phyloP scores from a whole-genome alignment of 768 basidiomycete genomes.

The Termitomyces sp. region DNA sequence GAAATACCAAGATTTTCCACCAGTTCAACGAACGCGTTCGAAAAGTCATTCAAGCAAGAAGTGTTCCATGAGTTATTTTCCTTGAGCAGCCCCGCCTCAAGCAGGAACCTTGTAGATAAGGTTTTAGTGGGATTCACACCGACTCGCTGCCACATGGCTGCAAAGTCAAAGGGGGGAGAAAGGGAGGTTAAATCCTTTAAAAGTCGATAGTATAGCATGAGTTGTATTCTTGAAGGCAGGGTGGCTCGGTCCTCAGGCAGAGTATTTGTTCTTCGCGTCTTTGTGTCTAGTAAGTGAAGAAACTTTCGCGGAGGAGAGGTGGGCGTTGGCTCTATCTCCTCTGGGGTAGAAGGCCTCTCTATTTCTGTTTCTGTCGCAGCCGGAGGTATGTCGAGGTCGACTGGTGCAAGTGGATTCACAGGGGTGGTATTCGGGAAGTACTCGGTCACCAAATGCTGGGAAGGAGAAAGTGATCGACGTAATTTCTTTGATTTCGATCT shows the following conservation, averaged over 20 bases:
- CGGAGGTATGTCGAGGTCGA: background rate
- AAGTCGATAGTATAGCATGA: conserved; percentile 76
- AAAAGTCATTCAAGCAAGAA: conserved; percentile 38
- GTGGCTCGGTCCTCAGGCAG: conserved; percentile 61
- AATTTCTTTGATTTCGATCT: conserved; percentile 12
- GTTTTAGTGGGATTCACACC: conserved; percentile 36
- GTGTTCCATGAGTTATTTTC: conserved; percentile 19
- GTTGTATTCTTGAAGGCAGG: conserved; percentile 58
- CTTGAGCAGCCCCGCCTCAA: conserved; percentile 32
- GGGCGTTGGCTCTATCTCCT: conserved; percentile 12
- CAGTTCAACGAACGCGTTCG: conserved; percentile 26
- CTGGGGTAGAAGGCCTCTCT: background rate
- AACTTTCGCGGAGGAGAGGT: conserved; percentile 7
- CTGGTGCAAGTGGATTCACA: background rate
- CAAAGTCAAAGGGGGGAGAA: conserved; percentile 48
- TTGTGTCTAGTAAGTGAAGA: conserved; percentile 62
- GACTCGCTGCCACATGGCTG: conserved; percentile 47
- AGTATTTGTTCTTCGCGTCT: conserved; percentile 51
- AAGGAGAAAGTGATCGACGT: conserved; percentile 19
- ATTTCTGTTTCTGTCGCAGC: background rate
- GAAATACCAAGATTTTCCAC: conserved; percentile 26
- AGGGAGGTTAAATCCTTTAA: conserved; percentile 47
- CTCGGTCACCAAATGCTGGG: conserved; percentile 15
- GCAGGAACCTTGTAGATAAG: conserved; percentile 52
- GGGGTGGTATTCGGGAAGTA: conserved; percentile 2